Evolutionary conservation across 768 basidiomycete species (phyloP).

Genomic region (Paxillus involutus): DNA sequence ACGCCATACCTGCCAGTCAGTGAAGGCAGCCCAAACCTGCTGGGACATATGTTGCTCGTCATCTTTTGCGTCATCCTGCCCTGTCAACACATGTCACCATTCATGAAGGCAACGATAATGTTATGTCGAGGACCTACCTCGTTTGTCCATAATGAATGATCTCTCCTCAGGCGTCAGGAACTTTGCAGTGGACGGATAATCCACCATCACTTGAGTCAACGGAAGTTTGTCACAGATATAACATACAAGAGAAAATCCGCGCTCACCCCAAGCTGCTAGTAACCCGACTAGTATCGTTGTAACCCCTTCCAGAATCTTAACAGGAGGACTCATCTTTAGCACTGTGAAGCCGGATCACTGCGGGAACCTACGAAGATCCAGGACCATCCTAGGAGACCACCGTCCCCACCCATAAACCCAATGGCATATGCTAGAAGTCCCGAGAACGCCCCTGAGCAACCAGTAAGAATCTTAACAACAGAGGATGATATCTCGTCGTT

Average conservation of each 20-base stretch:
- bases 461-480: background rate
- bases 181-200: conserved; percentile 56
- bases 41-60: conserved; percentile 55
- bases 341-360: too few species aligned
- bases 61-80: conserved; percentile 53
- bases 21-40: conserved; percentile 50
- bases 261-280: conserved; percentile 47
- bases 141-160: conserved; percentile 51
- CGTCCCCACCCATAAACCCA: conserved; percentile 57
- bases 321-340: background rate
- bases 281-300: conserved; percentile 56
- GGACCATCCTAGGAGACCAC: too few species aligned
- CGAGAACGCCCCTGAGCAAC: conserved; percentile 48
- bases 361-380: conserved; percentile 45
- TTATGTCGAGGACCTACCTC: conserved; percentile 37
- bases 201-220: conserved; percentile 46
- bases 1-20: conserved; percentile 58
- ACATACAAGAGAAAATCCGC: background rate
- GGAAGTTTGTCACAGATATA: background rate
- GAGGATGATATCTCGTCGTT: background rate
- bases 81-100: conserved; percentile 59
- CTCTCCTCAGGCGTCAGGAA: conserved; percentile 66
- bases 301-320: conserved; percentile 44
- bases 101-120: background rate
- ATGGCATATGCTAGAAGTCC: conserved; percentile 58